phyloP scores from a whole-genome alignment of 768 basidiomycete species.

The Aureoboletus auriporus region DNA sequence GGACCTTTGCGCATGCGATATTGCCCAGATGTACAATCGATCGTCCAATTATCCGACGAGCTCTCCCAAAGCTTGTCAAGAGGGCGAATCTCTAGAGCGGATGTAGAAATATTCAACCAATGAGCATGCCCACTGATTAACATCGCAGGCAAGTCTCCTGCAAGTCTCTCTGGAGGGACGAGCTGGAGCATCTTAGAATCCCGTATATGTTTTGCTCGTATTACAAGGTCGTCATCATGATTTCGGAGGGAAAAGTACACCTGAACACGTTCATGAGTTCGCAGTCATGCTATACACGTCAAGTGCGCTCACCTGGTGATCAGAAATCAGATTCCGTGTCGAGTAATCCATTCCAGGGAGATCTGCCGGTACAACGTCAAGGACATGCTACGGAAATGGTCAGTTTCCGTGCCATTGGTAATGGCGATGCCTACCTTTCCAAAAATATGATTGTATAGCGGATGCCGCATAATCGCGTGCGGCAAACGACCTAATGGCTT shows the following conservation, averaged over 20 bases:
- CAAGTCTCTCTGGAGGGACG: slow-evolving; percentile 20
- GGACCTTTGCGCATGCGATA: slow-evolving; percentile 7
- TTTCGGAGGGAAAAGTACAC: slow-evolving; percentile 21
- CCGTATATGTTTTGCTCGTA: slow-evolving; percentile 8
- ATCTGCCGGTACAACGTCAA: slow-evolving; percentile 23
- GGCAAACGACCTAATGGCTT: slow-evolving; percentile 25
- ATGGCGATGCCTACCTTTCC: slow-evolving; percentile 10
- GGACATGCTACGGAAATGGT: slow-evolving; percentile 14
- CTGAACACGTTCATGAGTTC: slow-evolving; percentile 2
- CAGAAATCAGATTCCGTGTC: slow-evolving; percentile 12
- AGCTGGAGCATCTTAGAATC: slow-evolving; percentile 15
- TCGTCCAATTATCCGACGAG: slow-evolving; percentile 25
- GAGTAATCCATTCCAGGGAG: slow-evolving; percentile 24
- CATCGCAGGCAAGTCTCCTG: slow-evolving; percentile 22
- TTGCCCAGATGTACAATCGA: slow-evolving; percentile 9
- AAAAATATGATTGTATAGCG: slow-evolving; percentile 20
- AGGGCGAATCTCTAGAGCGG: slow-evolving; percentile 26
- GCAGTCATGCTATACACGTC: background rate
- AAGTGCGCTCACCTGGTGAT: slow-evolving; percentile 14
- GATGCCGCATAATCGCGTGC: slow-evolving; percentile 10
- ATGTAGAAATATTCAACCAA: slow-evolving; percentile 28
- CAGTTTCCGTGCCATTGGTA: background rate
- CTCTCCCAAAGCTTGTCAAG: slow-evolving; percentile 21
- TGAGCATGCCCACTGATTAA: slow-evolving; percentile 24
- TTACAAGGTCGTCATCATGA: slow-evolving; percentile 15